These are phyloP conservation scores for Aureobasidium leucospermi DNA, from an alignment of 2,329 filamentous ascomycete genomes.

Conservation along the genomic window DNA sequence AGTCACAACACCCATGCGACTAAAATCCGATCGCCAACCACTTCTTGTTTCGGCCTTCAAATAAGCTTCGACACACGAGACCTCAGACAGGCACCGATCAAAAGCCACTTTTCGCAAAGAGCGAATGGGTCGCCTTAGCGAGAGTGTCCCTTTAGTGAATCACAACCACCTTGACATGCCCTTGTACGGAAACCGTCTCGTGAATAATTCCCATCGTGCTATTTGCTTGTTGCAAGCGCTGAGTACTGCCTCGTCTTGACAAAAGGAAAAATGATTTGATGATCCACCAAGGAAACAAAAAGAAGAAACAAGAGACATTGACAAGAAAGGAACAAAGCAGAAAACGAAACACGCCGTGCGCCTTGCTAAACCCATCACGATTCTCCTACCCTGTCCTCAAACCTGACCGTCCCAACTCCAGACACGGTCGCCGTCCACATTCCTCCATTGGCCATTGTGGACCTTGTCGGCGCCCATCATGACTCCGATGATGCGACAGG, in stretches of 20 bases:
- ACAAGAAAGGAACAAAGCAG: conserved; percentile 3
- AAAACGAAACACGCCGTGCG: conserved; percentile 10
- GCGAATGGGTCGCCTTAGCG: too few species aligned
- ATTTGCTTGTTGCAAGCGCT: neutral
- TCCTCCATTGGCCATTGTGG: conserved; percentile 58
- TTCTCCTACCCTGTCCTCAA: neutral
- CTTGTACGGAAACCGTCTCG: too few species aligned
- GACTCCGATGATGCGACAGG: conserved; percentile 67
- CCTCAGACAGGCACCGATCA: neutral
- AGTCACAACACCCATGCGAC: too few species aligned
- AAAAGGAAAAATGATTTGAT: neutral
- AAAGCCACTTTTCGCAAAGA: neutral
- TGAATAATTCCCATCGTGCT: too few species aligned
- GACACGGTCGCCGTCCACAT: conserved; percentile 60
- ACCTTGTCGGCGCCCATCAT: conserved; percentile 81
- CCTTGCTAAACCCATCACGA: conserved; percentile 9
- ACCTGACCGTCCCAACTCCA: conserved; percentile 29
- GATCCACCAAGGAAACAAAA: neutral
- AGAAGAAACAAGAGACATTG: neutral
- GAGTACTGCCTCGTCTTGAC: neutral
- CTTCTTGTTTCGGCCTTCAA: neutral
- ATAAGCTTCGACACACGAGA: neutral
- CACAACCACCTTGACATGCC: too few species aligned
- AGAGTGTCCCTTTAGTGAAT: too few species aligned
- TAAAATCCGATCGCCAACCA: neutral